Evolutionary conservation across 169 alveolate genomes (phyloP).

Genomic region (Plasmodium blacklocki): DNA sequence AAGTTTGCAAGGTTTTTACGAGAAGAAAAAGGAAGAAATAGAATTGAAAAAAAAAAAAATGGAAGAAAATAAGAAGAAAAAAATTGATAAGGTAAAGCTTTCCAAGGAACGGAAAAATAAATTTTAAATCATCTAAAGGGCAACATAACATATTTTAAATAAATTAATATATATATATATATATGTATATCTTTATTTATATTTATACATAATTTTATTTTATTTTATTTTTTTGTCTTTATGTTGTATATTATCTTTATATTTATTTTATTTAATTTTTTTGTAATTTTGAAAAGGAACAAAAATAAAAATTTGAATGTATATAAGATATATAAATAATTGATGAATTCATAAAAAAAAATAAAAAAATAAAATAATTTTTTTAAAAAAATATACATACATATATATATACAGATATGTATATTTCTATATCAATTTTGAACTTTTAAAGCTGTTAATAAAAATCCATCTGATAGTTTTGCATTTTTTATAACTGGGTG

Average conservation of each 20-base stretch:
- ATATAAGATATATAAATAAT: no score
- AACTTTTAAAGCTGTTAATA: slow-evolving; percentile 58
- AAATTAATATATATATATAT: neutral
- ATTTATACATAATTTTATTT: neutral
- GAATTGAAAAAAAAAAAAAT: slow-evolving; percentile 52
- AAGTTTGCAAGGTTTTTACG: slow-evolving; percentile 51
- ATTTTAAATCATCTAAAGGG: slow-evolving; percentile 71
- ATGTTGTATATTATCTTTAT: neutral
- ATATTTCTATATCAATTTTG: neutral
- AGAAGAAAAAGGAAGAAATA: slow-evolving; percentile 66
- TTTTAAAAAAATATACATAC: neutral
- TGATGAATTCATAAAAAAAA: no score
- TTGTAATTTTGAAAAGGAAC: slow-evolving; percentile 34
- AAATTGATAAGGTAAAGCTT: slow-evolving; percentile 41
- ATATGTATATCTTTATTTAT: neutral
- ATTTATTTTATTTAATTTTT: neutral
- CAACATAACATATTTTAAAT: slow-evolving; percentile 51
- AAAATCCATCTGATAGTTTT: slow-evolving; percentile 53
- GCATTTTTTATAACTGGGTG: slow-evolving; percentile 65
- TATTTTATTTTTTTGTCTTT: neutral
- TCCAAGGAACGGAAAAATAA: slow-evolving; percentile 68
- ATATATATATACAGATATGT: neutral
- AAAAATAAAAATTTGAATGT: slow-evolving; percentile 3
- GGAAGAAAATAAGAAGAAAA: slow-evolving; percentile 63
- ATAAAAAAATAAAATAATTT: neutral